These are phyloP conservation scores for Hypomyces perniciosus DNA, from an alignment of 2,329 filamentous ascomycete genomes.

Conservation along the genomic window DNA sequence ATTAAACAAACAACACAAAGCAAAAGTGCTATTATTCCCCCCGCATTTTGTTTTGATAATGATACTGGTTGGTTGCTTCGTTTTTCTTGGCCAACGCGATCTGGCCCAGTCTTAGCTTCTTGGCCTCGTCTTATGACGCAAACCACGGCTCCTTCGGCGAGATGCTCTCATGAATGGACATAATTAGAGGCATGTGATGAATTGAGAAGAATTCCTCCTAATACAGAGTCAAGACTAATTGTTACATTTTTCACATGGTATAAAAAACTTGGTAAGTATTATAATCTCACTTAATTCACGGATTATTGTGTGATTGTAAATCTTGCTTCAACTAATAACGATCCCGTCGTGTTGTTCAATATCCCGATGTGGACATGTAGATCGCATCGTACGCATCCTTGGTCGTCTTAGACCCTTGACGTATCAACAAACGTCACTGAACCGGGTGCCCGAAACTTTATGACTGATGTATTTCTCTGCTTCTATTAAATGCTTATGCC, in stretches of 20 bases:
- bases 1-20: too few relatives aligned
- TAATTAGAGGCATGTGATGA: too few relatives aligned
- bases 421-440: not conserved
- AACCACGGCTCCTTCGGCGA: not conserved
- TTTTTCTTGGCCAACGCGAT: not conserved
- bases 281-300: too few relatives aligned
- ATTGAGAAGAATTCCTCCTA: too few relatives aligned
- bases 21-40: too few relatives aligned
- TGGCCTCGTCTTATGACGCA: not conserved
- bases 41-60: too few relatives aligned
- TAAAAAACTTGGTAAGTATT: too few relatives aligned
- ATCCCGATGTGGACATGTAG: not conserved
- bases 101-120: not conserved
- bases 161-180: not conserved
- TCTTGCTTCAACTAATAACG: not conserved
- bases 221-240: too few relatives aligned
- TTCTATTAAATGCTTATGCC: not conserved
- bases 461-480: not conserved
- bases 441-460: not conserved
- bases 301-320: too few relatives aligned
- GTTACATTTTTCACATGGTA: too few relatives aligned
- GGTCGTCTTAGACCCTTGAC: not conserved
- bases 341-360: not conserved
- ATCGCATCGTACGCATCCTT: not conserved
- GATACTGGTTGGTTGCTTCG: too few relatives aligned